Percentiles rank a stretch among this genome's conserved stretches.
Evolutionary conservation across 768 basidiomycete species (phyloP).

Genomic region (Lanmaoa rubissima): DNA sequence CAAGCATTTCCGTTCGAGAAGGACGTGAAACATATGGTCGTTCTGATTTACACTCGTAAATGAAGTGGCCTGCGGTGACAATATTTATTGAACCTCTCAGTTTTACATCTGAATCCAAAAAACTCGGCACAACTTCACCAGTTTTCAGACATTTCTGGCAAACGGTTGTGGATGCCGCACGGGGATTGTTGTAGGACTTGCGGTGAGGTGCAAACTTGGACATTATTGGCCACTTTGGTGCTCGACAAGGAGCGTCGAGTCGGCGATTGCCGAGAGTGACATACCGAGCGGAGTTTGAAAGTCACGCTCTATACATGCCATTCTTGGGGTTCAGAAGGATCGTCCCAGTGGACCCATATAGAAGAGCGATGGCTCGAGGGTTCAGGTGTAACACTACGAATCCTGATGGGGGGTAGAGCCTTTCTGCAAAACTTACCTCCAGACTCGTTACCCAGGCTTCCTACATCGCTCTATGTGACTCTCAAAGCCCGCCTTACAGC

Average conservation of each 20-base stretch:
- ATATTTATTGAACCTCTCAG: neutral
- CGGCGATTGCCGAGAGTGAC: neutral
- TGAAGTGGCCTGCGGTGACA: constrained; percentile 70
- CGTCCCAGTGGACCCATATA: constrained; percentile 8
- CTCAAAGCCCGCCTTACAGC: constrained; percentile 47
- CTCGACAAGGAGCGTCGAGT: neutral
- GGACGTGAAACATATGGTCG: constrained; percentile 88
- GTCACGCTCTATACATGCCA: neutral
- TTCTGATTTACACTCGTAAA: constrained; percentile 81
- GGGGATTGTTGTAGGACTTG: constrained; percentile 57
- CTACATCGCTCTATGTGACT: constrained; percentile 48
- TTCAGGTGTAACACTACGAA: neutral
- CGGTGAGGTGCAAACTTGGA: constrained; percentile 80
- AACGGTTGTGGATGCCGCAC: constrained; percentile 61
- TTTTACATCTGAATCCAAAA: constrained; percentile 4
- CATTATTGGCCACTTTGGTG: constrained; percentile 40
- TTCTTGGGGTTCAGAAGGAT: constrained; percentile 16
- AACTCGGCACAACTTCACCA: constrained; percentile 39
- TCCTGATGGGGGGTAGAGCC: constrained; percentile 67
- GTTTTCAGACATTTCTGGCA: constrained; percentile 81
- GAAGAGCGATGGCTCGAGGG: neutral
- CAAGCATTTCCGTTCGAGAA: constrained; percentile 81
- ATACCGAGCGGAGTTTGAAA: constrained; percentile 12
- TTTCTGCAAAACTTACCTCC: constrained; percentile 47
- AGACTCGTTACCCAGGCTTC: constrained; percentile 58